These are phyloP conservation scores for Ogataea sp. DNA, from an alignment of 805 yeast genomes.

Conservation along the genomic window DNA sequence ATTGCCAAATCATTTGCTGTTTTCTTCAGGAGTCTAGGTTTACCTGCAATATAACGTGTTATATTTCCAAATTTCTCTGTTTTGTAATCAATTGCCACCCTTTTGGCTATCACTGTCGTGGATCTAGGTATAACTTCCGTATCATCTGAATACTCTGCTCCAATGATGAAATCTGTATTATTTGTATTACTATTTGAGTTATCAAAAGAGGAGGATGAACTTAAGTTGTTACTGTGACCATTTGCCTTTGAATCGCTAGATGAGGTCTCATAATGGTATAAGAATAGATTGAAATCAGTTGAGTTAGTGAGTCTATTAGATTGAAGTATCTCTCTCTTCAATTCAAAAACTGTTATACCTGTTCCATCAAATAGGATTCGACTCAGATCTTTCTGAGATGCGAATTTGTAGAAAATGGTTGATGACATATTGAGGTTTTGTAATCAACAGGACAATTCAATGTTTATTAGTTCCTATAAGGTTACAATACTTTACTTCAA, in stretches of 20 bases:
- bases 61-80: conserved; percentile 52
- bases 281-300: conserved; percentile 67
- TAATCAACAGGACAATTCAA: too few relatives aligned
- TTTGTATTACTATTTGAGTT: conserved; percentile 27
- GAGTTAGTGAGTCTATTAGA: conserved; percentile 80
- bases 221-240: conserved; percentile 18
- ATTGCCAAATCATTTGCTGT: too few relatives aligned
- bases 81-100: conserved; percentile 56
- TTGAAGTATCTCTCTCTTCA: conserved; percentile 81
- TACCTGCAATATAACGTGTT: conserved; percentile 64
- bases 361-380: conserved; percentile 92
- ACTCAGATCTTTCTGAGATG: conserved; percentile 73
- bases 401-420: conserved; percentile 77
- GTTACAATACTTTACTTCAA: too few relatives aligned
- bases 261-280: conserved; percentile 34
- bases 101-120: conserved; percentile 67
- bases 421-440: conserved; percentile 57
- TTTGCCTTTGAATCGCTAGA: conserved; percentile 15
- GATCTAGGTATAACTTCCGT: conserved; percentile 88
- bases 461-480: too few relatives aligned
- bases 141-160: conserved; percentile 70
- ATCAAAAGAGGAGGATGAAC: too few relatives aligned
- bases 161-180: not conserved
- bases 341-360: conserved; percentile 89
- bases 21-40: conserved; percentile 57